Conservation (phyloP, 2,329 filamentous ascomycete genomes). For the Lojkania enalia region DNA sequence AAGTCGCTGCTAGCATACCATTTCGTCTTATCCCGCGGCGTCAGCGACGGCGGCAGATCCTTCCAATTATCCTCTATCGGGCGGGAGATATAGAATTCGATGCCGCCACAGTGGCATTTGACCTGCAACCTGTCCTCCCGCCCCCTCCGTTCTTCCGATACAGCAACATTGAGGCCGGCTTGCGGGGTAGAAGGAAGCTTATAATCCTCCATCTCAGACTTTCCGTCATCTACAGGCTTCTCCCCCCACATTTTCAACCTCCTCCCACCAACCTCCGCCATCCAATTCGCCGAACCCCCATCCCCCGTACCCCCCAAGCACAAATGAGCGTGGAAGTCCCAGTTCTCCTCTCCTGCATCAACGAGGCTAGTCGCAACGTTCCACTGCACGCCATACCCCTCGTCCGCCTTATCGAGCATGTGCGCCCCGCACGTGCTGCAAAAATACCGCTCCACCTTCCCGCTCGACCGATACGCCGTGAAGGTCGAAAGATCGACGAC, state of each 20-base stretch:
- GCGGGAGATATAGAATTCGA: slow-evolving; percentile 61
- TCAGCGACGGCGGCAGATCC: slow-evolving; percentile 58
- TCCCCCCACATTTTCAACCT: slow-evolving; percentile 30
- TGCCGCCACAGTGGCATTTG: slow-evolving; percentile 58
- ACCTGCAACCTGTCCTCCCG: slow-evolving; percentile 44
- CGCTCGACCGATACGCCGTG: slow-evolving; percentile 50
- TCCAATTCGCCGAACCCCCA: slow-evolving; percentile 43
- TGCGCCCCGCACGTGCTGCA: slow-evolving; percentile 57
- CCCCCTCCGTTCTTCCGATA: neutral
- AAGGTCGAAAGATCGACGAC: slow-evolving; percentile 41
- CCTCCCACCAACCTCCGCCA: slow-evolving; percentile 28
- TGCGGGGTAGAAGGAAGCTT: neutral
- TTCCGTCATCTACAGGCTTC: neutral
- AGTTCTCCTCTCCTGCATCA: slow-evolving; percentile 30
- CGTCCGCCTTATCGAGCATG: slow-evolving; percentile 21
- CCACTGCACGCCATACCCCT: slow-evolving; percentile 22
- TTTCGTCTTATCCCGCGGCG: slow-evolving; percentile 55
- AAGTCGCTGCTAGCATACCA: slow-evolving; percentile 61
- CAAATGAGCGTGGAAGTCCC: slow-evolving; percentile 37
- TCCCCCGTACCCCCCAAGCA: slow-evolving; percentile 41
- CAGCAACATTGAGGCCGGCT: neutral
- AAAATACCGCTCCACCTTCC: slow-evolving; percentile 51
- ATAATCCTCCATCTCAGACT: too few species aligned
- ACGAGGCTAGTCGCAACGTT: slow-evolving; percentile 36
- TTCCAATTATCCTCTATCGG: slow-evolving; percentile 57